Conservation (phyloP, 352 stramenopile species). For the Pythium aphanidermatum region DNA sequence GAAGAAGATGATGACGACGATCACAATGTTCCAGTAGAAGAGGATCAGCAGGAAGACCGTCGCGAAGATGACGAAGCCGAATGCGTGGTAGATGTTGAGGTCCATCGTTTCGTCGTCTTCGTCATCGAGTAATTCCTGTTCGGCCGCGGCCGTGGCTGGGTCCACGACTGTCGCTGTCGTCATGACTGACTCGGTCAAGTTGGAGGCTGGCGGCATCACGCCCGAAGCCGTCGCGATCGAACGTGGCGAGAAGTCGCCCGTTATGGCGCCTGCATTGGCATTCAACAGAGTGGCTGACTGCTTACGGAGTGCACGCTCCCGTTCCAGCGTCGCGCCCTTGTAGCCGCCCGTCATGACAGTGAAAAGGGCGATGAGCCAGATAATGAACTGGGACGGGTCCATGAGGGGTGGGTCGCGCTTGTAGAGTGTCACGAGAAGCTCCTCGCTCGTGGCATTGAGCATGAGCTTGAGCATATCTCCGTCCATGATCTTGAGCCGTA, state of each 20-base stretch:
- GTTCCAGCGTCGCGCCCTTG: conserved; percentile 57
- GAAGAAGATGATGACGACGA: conserved; percentile 73
- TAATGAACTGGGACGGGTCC: conserved; percentile 60
- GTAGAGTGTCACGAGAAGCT: conserved; percentile 56
- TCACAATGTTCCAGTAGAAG: conserved; percentile 83
- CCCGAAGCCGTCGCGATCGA: not conserved
- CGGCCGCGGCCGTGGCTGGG: not conserved
- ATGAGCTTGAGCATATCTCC: conserved; percentile 45
- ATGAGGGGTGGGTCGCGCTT: conserved; percentile 44
- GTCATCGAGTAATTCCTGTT: conserved; percentile 5
- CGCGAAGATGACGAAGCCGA: conserved; percentile 88
- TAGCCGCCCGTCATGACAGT: conserved; percentile 73
- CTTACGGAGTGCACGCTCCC: conserved; percentile 46
- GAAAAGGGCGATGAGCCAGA: conserved; percentile 71
- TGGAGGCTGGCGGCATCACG: not conserved
- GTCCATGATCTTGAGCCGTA: conserved; percentile 62
- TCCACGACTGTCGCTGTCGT: not conserved
- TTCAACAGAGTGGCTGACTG: conserved; percentile 2
- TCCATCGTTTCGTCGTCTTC: conserved; percentile 77
- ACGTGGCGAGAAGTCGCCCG: not conserved
- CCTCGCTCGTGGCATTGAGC: conserved; percentile 19
- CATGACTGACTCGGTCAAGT: not conserved
- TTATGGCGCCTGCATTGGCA: not conserved
- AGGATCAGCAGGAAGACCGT: conserved; percentile 88
- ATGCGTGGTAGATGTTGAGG: conserved; percentile 80